These are phyloP conservation scores for Adansonia gregorii DNA, from an alignment of 441 rosid species.

Conservation along the genomic window DNA sequence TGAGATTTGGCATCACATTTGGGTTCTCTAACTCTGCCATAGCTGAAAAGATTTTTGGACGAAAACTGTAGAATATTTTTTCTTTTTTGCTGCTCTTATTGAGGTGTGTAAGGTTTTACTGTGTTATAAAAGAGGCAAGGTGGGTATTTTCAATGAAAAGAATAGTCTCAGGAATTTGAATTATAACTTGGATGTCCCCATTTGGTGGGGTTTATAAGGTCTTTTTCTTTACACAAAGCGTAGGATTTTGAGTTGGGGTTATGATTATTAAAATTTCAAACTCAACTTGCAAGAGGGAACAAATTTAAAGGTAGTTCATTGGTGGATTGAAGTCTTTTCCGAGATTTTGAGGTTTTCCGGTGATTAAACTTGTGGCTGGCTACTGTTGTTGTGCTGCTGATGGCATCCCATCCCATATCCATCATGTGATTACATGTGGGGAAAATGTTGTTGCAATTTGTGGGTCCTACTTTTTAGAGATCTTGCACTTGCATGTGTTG, in stretches of 20 bases:
- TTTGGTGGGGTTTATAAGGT: slow-evolving; percentile 7
- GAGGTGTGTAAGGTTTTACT: slow-evolving; percentile 31
- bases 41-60: slow-evolving; percentile 20
- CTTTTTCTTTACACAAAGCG: background rate
- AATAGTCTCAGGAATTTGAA: slow-evolving; percentile 22
- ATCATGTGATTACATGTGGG: slow-evolving; percentile 72
- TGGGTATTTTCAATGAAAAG: slow-evolving; percentile 26
- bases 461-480: slow-evolving; percentile 28
- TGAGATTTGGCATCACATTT: slow-evolving; percentile 57
- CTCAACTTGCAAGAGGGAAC: slow-evolving; percentile 39
- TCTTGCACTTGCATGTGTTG: slow-evolving; percentile 21
- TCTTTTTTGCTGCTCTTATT: slow-evolving; percentile 19
- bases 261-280: slow-evolving; percentile 36
- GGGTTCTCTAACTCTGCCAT: slow-evolving; percentile 67
- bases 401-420: slow-evolving; percentile 52
- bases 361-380: slow-evolving; percentile 22
- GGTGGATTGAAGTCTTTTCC: slow-evolving; percentile 15
- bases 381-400: slow-evolving; percentile 4
- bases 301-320: slow-evolving; percentile 16
- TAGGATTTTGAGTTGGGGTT: slow-evolving; percentile 32
- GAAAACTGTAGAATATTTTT: background rate
- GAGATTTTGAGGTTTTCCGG: slow-evolving; percentile 1
- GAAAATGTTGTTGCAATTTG: slow-evolving; percentile 21
- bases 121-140: slow-evolving; percentile 37
- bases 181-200: slow-evolving; percentile 25